Base-by-base conservation (phyloP, 495 filamentous ascomycete genomes). In the Hypoxylon subgilvum region DNA sequence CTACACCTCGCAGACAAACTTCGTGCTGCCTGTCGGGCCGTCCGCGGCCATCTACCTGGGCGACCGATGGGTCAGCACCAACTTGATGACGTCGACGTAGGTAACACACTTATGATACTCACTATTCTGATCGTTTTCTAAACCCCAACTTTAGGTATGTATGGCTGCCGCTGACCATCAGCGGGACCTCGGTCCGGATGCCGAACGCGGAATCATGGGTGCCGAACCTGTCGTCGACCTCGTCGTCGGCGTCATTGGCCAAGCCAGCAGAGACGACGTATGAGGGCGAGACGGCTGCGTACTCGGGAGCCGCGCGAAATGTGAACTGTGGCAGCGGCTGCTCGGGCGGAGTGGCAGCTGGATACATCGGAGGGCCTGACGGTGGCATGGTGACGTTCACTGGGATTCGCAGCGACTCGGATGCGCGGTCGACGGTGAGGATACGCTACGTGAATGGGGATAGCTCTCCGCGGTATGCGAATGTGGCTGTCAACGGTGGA, bases 91-190 rank as follows among this genome's bases (percentile, higher is more conserved):
- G 17, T 79, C 75, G 32, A 83, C 84, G 4, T 88, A n/a, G n/a
- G n/a, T n/a, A n/a, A n/a, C n/a, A n/a, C n/a, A n/a, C n/a, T n/a
- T n/a, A n/a, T n/a, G n/a, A n/a, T n/a, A n/a, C n/a, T n/a, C n/a
- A n/a, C n/a, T n/a, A n/a, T n/a, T n/a, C n/a, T n/a, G n/a, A n/a
- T n/a, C n/a, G n/a, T n/a, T n/a, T n/a, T n/a, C n/a, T n/a, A n/a
- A n/a, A n/a, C n/a, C n/a, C n/a, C n/a, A n/a, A n/a, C n/a, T n/a
- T n/a, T n/a, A n/a, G n/a, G n/a, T n/a, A 88, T 62, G 70, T 88
- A 22, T 89, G 86, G 86, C 76, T 89, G 0, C 86, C 86, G 3
- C 71, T 88, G 1, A 75, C 58, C 3, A 76, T 89, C 61, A 74
- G 69, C 13, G 85, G 84, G 0, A 84, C 77, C 0, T 81, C 68